Evolutionary conservation across 2,329 filamentous ascomycete species (phyloP).

Genomic region (Pseudogymnoascus sp.): DNA sequence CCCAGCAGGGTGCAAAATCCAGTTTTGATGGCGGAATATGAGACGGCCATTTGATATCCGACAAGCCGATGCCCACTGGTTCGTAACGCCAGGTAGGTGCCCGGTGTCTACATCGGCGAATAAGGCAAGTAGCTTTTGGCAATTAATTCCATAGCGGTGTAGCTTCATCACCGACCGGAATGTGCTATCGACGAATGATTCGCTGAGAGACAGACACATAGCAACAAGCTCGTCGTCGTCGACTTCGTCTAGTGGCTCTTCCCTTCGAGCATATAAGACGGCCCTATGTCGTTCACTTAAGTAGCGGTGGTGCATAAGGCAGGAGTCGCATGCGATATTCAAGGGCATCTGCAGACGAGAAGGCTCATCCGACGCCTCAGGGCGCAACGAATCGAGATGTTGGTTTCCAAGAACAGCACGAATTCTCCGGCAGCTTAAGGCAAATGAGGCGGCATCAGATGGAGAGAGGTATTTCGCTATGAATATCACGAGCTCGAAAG

Average conservation of each 20-base stretch:
- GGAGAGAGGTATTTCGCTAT: background rate
- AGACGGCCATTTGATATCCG: background rate
- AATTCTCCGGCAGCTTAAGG: background rate
- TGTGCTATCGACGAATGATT: background rate
- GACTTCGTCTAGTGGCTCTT: background rate
- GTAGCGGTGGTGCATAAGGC: background rate
- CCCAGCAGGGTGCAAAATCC: background rate
- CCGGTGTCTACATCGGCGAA: background rate
- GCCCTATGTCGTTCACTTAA: background rate
- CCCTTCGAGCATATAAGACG: background rate
- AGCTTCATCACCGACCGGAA: background rate
- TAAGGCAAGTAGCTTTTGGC: background rate
- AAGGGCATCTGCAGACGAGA: background rate
- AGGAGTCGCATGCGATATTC: background rate
- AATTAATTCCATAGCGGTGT: background rate
- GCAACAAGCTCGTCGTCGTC: background rate
- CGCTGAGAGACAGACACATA: background rate
- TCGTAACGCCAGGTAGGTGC: background rate
- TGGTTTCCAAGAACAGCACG: background rate
- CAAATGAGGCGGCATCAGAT: background rate
- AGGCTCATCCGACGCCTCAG: background rate
- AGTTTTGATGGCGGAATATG: background rate
- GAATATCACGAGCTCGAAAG: background rate
- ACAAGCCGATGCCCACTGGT: background rate
- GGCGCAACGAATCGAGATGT: background rate